These are phyloP conservation scores for Nakazawaea ambrosiae DNA, from an alignment of 805 yeast genomes.

Conservation along the genomic window DNA sequence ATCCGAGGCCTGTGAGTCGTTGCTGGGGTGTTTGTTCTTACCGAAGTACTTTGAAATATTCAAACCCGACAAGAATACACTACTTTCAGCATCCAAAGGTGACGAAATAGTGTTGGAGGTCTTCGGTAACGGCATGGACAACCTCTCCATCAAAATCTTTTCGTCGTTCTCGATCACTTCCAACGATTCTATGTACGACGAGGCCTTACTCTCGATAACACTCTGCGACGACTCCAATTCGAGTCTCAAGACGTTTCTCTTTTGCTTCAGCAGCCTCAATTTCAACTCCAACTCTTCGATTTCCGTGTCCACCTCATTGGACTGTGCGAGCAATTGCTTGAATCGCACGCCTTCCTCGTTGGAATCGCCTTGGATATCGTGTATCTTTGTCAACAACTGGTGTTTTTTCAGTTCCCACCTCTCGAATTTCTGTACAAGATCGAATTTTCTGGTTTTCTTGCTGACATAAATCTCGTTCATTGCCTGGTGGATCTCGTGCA, in stretches of 20 bases:
- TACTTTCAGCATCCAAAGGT: not conserved
- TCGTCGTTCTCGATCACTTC: conserved; percentile 17
- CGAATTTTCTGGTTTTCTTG: conserved; percentile 25
- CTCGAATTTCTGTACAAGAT: conserved; percentile 24
- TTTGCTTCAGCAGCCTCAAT: conserved; percentile 25
- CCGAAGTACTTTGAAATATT: too few species aligned
- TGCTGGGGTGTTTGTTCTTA: not conserved
- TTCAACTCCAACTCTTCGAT: conserved; percentile 30
- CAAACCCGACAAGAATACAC: not conserved
- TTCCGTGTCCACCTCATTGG: conserved; percentile 27
- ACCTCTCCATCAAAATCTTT: conserved; percentile 4
- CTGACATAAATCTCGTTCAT: conserved; percentile 38
- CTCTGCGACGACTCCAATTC: conserved; percentile 43
- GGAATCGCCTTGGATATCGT: conserved; percentile 29
- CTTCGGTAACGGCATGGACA: not conserved
- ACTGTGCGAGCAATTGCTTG: conserved; percentile 26
- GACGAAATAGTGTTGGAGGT: not conserved
- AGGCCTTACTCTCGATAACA: conserved; percentile 40
- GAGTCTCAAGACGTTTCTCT: conserved; percentile 24
- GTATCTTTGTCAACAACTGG: conserved; percentile 27
- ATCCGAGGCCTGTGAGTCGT: not conserved
- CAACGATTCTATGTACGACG: conserved; percentile 32
- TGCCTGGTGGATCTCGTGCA: conserved; percentile 36
- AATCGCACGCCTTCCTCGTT: conserved; percentile 37
- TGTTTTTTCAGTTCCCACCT: conserved; percentile 34